phyloP scores from a whole-genome alignment of 2,329 filamentous ascomycete genomes.

The Cladosporium halotolerans region DNA sequence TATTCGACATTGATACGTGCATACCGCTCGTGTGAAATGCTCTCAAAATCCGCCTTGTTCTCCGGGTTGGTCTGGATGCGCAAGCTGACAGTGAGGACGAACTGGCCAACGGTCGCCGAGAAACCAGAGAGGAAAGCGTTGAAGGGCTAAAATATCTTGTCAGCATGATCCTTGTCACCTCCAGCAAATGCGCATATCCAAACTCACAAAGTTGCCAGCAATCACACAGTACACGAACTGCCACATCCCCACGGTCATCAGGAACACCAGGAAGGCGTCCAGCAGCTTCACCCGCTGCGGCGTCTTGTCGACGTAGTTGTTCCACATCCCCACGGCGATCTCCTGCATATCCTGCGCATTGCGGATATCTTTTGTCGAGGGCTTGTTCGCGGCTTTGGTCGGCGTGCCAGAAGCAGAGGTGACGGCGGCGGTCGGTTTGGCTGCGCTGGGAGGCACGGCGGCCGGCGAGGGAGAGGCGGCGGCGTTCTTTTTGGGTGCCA shows the following conservation, averaged over 20 bases:
- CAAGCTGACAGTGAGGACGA: conserved; percentile 85
- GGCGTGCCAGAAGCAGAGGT: conserved; percentile 19
- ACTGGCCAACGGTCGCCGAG: conserved; percentile 89
- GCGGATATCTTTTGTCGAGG: conserved; percentile 11
- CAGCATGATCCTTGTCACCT: neutral
- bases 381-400: conserved; percentile 17
- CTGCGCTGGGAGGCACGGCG: conserved; percentile 19
- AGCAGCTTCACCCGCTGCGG: conserved; percentile 88
- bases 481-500: conserved; percentile 26
- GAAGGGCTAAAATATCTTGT: conserved; percentile 64
- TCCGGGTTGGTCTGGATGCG: conserved; percentile 85
- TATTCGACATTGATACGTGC: conserved; percentile 15
- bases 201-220: conserved; percentile 79
- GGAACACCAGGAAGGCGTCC: conserved; percentile 83
- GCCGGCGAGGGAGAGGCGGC: conserved; percentile 21
- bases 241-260: conserved; percentile 76
- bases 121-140: conserved; percentile 98
- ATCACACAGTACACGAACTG: conserved; percentile 92
- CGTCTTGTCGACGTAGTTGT: conserved; percentile 73
- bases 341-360: conserved; percentile 40
- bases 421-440: conserved; percentile 17
- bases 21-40: conserved; percentile 74
- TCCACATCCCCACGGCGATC: conserved; percentile 64
- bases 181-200: neutral
- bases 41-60: conserved; percentile 71